Base-by-base conservation (phyloP, 2,329 filamentous ascomycete genomes). In the Harringtonia lauricola region DNA sequence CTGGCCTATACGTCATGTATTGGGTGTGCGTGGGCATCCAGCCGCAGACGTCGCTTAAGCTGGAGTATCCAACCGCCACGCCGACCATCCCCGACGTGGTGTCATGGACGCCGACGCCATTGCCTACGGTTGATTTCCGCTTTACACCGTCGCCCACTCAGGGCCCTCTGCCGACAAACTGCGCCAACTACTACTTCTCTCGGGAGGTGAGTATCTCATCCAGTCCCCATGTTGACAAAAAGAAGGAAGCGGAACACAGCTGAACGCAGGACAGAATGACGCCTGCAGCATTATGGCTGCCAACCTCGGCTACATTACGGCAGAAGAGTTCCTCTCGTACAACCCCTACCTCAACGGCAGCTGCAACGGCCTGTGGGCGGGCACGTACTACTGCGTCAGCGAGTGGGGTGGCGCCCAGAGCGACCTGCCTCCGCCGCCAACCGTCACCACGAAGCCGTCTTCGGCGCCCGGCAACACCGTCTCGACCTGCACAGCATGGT, bases 11-110 rank as follows among this genome's bases (percentile, higher is more conserved):
- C 42, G 31, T 43, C 13, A 24, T 36, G 39, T 43, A 39, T 19
- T 49, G 37, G 22, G 30, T 26, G 21, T 42, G 38, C 38, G 31
- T 50, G 36, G 36, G 17, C 44, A 77, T 55, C 79, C 79, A 84
- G 8, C 50, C 51, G 8, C 65, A 41, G 47, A 40, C 5, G 4
- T 36, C 34, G n/a, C 9, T 17, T 4, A 18, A 17, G 6, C 8
- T 36, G 7, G 34, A 14, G n/a, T 36, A 17, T n/a, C 21, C 7
- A 4, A 36, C 34, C n/a, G 21, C n/a, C 4, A n/a, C 5, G 34
- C 18, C 34, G 4, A 36, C 18, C 17, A 5, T 19, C 8, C 5
- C 34, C 4, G 17, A 19, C 4, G n/a, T 17, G 6, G 34, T 9
- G 18, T 9, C 34, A 7, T n/a, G 8, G 4, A 19, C 5, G 8